A percentile compares a stretch with the other conserved stretches of the same genome.
phyloP scores from a whole-genome alignment of 805 yeast species.

The Nakazawaea wickerhamii region DNA sequence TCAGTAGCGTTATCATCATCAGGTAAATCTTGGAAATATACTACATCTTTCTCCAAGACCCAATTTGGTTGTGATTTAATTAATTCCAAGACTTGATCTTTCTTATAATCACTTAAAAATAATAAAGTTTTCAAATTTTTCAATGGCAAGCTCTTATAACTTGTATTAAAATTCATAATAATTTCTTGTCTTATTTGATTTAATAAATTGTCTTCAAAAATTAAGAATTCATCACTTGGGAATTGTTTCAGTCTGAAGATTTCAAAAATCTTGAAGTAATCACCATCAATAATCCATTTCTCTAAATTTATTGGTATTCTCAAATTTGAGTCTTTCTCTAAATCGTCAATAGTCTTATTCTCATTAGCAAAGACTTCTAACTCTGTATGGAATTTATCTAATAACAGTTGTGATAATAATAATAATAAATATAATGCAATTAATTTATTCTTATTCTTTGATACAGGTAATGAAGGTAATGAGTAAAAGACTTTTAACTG shows the following conservation, averaged over 20 bases:
- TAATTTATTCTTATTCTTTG: conserved; percentile 66
- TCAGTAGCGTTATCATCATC: conserved; percentile 15
- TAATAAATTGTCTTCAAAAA: conserved; percentile 71
- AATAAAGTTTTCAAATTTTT: conserved; percentile 78
- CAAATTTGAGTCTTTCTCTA: conserved; percentile 66
- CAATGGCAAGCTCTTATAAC: conserved; percentile 71
- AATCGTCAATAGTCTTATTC: conserved; percentile 33
- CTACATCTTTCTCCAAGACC: conserved; percentile 46
- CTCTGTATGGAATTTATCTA: conserved; percentile 87
- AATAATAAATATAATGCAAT: conserved; percentile 71
- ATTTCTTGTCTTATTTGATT: conserved; percentile 82
- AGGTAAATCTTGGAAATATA: conserved; percentile 33
- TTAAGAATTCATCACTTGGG: conserved; percentile 68
- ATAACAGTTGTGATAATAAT: conserved; percentile 74
- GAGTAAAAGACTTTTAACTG: conserved; percentile 77
- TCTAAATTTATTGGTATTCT: conserved; percentile 86
- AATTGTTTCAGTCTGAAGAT: conserved; percentile 46
- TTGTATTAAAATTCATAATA: conserved; percentile 74
- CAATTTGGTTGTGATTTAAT: conserved; percentile 50
- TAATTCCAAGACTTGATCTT: conserved; percentile 48
- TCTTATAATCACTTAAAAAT: conserved; percentile 51
- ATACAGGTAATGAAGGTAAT: conserved; percentile 24
- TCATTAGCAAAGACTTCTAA: conserved; percentile 63
- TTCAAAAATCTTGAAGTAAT: conserved; percentile 87
- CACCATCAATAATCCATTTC: conserved; percentile 93